These are phyloP conservation scores for Apiospora koreana DNA, from an alignment of 2,329 filamentous ascomycete genomes.

Conservation along the genomic window DNA sequence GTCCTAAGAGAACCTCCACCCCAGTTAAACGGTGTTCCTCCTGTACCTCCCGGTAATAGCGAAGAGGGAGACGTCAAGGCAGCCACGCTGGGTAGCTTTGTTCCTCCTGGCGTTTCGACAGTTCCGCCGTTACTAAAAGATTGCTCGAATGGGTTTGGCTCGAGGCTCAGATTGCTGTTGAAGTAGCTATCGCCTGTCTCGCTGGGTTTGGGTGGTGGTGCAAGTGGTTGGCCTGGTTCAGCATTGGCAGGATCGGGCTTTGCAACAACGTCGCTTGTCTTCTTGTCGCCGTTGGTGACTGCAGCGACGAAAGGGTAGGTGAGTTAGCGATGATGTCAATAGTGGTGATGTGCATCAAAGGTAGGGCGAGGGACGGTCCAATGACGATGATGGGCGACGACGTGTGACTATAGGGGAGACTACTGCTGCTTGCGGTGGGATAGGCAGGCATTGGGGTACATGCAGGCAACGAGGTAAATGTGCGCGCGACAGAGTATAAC, in stretches of 20 bases:
- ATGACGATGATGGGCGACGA: conserved; percentile 8
- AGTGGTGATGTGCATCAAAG: not conserved
- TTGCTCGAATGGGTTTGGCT: conserved; percentile 96
- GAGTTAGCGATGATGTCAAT: conserved; percentile 4
- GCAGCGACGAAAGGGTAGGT: conserved; percentile 17
- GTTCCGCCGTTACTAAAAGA: conserved; percentile 72
- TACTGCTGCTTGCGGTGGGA: not conserved
- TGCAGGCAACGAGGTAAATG: conserved; percentile 9
- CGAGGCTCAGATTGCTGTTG: conserved; percentile 67
- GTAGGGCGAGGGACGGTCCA: not conserved
- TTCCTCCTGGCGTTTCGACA: conserved; percentile 79
- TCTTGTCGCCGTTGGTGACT: conserved; percentile 49
- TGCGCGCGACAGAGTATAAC: conserved; percentile 9
- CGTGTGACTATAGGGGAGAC: not conserved
- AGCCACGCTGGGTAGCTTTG: conserved; percentile 85
- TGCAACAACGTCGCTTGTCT: conserved; percentile 42
- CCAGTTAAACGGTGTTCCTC: conserved; percentile 77
- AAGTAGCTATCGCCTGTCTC: conserved; percentile 63
- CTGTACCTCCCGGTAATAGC: conserved; percentile 73
- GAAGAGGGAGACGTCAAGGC: conserved; percentile 88
- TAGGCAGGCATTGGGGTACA: conserved; percentile 8
- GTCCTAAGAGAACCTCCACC: conserved; percentile 80
- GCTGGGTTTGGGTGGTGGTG: conserved; percentile 68
- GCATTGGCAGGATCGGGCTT: conserved; percentile 57
- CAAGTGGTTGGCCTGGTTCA: conserved; percentile 65